Conservation (phyloP, 73 alveolate genomes). For the Paramecium primaurelia region DNA sequence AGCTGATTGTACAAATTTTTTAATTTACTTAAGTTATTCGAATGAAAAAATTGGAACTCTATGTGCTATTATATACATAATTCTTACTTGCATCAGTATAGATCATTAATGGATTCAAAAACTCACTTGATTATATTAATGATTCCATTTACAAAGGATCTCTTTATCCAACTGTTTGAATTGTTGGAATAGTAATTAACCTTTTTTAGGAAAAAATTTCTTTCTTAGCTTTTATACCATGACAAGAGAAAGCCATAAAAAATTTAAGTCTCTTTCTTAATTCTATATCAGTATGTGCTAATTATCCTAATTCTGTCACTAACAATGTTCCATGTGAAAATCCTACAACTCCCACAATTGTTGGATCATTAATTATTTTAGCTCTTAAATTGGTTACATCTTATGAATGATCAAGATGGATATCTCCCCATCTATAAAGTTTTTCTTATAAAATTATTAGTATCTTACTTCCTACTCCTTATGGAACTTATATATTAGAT, state of each 20-base stretch:
- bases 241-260: neutral
- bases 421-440: conserved; percentile 34
- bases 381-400: neutral
- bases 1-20: neutral
- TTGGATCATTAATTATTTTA: neutral
- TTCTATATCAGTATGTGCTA: neutral
- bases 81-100: neutral
- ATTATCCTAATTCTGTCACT: neutral
- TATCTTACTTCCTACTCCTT: neutral
- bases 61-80: neutral
- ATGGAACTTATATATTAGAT: neutral
- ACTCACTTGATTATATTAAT: neutral
- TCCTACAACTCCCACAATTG: neutral
- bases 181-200: neutral
- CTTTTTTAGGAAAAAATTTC: neutral
- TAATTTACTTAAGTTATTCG: neutral
- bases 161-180: neutral
- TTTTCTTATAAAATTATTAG: neutral
- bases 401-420: neutral
- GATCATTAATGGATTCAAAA: neutral
- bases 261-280: neutral
- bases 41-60: neutral
- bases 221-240: neutral
- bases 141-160: neutral
- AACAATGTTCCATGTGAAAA: conserved; percentile 18